phyloP scores from a whole-genome alignment of 2,329 filamentous ascomycete species.

The Chaetomiaceae sp. region DNA sequence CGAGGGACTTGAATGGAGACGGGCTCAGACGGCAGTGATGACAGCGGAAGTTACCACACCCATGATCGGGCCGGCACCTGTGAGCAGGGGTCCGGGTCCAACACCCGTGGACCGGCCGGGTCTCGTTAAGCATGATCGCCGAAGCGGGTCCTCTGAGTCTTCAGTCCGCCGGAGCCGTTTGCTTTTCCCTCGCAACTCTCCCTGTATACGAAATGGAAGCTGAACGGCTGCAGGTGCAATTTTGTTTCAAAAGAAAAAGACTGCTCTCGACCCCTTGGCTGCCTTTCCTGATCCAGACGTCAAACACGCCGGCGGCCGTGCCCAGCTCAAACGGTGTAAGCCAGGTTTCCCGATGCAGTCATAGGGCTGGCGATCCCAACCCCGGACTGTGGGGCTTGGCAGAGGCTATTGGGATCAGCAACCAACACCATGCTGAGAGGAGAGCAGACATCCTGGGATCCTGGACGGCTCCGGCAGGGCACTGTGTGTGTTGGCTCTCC shows the following conservation, averaged over 20 bases:
- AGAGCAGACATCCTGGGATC: background rate
- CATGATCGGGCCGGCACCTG: background rate
- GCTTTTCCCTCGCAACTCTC: background rate
- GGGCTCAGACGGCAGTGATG: background rate
- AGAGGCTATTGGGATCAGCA: constrained; percentile 19
- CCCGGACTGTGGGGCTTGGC: constrained; percentile 1
- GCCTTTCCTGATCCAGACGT: background rate
- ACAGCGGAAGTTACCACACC: background rate
- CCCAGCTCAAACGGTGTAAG: background rate
- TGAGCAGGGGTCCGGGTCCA: background rate
- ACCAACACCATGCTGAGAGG: constrained; percentile 7
- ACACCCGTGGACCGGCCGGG: background rate
- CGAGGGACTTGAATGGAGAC: too few species aligned
- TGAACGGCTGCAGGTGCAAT: background rate
- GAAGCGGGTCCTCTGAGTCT: background rate
- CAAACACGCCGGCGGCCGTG: background rate
- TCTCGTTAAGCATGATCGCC: constrained; percentile 6
- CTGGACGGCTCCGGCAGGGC: background rate
- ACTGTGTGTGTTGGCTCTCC: background rate
- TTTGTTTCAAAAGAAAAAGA: background rate
- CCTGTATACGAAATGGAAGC: background rate
- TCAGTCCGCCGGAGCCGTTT: background rate
- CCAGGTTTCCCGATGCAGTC: constrained; percentile 4
- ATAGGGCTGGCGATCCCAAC: constrained; percentile 12
- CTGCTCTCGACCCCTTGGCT: background rate